These are phyloP conservation scores for Nitzschia palea DNA, from an alignment of 108 stramenopile genomes.

Conservation along the genomic window DNA sequence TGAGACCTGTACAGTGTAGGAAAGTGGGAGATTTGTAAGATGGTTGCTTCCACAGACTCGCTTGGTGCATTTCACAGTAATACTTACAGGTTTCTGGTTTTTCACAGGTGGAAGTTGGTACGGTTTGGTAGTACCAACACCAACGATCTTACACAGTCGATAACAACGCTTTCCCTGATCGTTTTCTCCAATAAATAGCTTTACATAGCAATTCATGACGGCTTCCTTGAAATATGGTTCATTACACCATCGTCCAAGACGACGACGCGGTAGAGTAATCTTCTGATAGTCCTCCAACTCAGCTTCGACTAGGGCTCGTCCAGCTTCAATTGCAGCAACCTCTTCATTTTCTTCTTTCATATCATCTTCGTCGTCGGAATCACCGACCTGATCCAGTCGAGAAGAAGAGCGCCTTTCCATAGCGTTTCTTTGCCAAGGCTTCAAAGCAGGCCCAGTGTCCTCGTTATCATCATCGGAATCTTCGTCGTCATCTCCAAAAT, in stretches of 20 bases:
- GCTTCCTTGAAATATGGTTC: slow-evolving; percentile 86
- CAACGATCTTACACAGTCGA: slow-evolving; percentile 78
- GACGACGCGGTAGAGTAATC: slow-evolving; percentile 74
- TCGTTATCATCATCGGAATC: slow-evolving; percentile 79
- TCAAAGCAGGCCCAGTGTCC: slow-evolving; percentile 42
- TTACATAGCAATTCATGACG: slow-evolving; percentile 71
- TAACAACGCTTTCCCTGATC: slow-evolving; percentile 77
- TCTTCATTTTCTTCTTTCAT: slow-evolving; percentile 17
- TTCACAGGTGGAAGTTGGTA: slow-evolving; percentile 68
- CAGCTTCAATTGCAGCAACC: neutral
- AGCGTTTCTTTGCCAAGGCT: slow-evolving; percentile 77
- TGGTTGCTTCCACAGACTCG: too few relatives aligned
- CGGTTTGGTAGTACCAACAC: slow-evolving; percentile 45
- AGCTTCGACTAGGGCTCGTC: slow-evolving; percentile 53
- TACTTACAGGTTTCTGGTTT: slow-evolving; percentile 67
- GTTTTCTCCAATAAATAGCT: slow-evolving; percentile 80
- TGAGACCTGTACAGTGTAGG: slow-evolving; percentile 31
- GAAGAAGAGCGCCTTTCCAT: slow-evolving; percentile 34
- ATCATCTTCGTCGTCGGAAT: slow-evolving; percentile 38
- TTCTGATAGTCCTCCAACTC: slow-evolving; percentile 70
- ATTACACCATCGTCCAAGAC: slow-evolving; percentile 84
- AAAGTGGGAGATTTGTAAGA: too few relatives aligned
- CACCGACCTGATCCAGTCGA: slow-evolving; percentile 42
- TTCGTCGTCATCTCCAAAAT: slow-evolving; percentile 79
- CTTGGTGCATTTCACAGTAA: too few relatives aligned